These are phyloP conservation scores for Coleophoma cylindrospora DNA, from an alignment of 2,329 filamentous ascomycete species.

Conservation along the genomic window DNA sequence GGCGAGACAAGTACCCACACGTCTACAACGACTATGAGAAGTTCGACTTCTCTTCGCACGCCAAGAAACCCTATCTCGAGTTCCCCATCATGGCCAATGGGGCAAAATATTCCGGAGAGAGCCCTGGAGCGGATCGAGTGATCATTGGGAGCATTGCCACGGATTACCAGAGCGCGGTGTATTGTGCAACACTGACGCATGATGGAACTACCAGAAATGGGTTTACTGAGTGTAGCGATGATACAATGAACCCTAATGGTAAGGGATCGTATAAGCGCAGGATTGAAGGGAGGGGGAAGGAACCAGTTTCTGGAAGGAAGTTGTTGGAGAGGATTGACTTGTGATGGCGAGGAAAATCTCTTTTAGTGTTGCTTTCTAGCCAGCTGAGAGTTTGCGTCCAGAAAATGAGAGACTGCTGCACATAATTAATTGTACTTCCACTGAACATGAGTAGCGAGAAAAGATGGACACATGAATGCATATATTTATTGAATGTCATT, in stretches of 20 bases:
- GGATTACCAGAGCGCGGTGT: slow-evolving; percentile 22
- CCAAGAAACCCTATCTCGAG: slow-evolving; percentile 25
- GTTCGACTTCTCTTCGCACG: slow-evolving; percentile 22
- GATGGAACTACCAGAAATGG: slow-evolving; percentile 23
- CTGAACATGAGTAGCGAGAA: too few species aligned
- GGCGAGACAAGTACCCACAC: slow-evolving; percentile 26
- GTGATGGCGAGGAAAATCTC: neutral
- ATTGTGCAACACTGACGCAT: slow-evolving; percentile 26
- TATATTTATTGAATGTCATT: too few species aligned
- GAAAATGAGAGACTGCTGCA: too few species aligned
- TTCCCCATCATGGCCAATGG: slow-evolving; percentile 23
- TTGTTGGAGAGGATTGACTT: slow-evolving; percentile 15
- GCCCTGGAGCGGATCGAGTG: slow-evolving; percentile 26
- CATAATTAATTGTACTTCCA: too few species aligned
- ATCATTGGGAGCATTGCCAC: slow-evolving; percentile 23
- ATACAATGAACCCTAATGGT: slow-evolving; percentile 11
- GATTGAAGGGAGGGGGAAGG: neutral
- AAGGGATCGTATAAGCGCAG: slow-evolving; percentile 10
- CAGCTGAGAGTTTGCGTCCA: too few species aligned
- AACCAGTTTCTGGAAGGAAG: slow-evolving; percentile 9
- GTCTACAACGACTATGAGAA: slow-evolving; percentile 29
- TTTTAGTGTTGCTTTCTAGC: too few species aligned
- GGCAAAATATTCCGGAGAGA: slow-evolving; percentile 10
- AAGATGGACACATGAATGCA: too few species aligned
- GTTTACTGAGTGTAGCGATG: slow-evolving; percentile 24